These are phyloP conservation scores for Aspergillus funiculosus DNA, from an alignment of 495 filamentous ascomycete species.

Conservation along the genomic window DNA sequence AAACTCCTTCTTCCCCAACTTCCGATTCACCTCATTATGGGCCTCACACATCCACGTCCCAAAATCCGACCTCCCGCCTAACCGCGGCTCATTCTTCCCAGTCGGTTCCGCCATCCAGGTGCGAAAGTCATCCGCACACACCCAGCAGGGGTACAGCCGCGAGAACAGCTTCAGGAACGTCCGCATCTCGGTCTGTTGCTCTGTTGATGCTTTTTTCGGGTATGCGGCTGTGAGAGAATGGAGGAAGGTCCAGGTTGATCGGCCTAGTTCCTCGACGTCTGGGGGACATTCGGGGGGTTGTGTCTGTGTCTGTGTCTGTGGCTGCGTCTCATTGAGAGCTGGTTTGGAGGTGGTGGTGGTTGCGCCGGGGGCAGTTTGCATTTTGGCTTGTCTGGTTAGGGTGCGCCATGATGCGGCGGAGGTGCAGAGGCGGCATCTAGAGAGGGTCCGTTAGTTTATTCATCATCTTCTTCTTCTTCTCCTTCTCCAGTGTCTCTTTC, in stretches of 20 bases:
- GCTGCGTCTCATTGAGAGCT: conserved; percentile 12
- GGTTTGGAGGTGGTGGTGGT: background rate
- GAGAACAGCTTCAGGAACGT: conserved; percentile 77
- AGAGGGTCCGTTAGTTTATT: background rate
- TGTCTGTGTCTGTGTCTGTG: conserved; percentile 16
- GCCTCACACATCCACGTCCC: conserved; percentile 95
- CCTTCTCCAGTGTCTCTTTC: background rate
- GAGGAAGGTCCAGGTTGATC: conserved; percentile 84
- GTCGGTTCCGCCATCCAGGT: conserved; percentile 65
- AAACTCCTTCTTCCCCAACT: conserved; percentile 86
- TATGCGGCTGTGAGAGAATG: conserved; percentile 88
- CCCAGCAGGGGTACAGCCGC: conserved; percentile 88
- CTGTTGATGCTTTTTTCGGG: conserved; percentile 56
- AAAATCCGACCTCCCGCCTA: conserved; percentile 66
- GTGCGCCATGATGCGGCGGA: conserved; percentile 63
- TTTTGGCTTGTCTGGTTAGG: conserved; percentile 54
- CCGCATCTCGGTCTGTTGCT: conserved; percentile 66
- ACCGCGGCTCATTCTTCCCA: conserved; percentile 55
- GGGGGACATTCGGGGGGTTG: conserved; percentile 43
- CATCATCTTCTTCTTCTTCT: conserved; percentile 13
- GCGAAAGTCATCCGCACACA: conserved; percentile 89
- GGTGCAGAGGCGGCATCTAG: conserved; percentile 84
- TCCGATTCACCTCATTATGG: conserved; percentile 95
- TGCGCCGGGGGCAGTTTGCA: conserved; percentile 10
- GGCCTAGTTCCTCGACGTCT: conserved; percentile 72